Percentiles rank a stretch among this genome's conserved stretches.
Conservation (phyloP, 768 basidiomycete genomes). For the Leucocoprinus birnbaumii region DNA sequence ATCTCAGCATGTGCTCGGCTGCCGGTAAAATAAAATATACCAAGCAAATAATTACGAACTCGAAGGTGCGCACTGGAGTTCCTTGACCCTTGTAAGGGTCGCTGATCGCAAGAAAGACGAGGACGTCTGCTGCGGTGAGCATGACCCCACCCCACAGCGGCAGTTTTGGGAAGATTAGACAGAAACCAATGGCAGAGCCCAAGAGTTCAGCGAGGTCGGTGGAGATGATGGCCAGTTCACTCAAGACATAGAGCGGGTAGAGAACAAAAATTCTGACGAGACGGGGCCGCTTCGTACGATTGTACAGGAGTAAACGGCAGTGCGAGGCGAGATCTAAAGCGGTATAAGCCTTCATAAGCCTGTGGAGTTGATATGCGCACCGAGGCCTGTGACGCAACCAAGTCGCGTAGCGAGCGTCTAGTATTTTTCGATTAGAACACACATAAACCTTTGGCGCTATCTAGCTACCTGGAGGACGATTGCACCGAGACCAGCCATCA, state of each 20-base stretch:
- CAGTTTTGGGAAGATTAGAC: constrained; percentile 55
- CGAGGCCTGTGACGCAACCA: constrained; percentile 66
- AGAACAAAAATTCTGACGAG: constrained; percentile 44
- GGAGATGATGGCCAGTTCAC: constrained; percentile 62
- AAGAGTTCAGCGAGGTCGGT: constrained; percentile 72
- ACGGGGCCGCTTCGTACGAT: constrained; percentile 45
- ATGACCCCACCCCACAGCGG: constrained; percentile 57
- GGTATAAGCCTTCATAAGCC: not conserved
- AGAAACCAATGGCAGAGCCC: constrained; percentile 68
- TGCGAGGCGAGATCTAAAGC: constrained; percentile 55
- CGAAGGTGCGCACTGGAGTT: constrained; percentile 57
- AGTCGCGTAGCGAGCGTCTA: constrained; percentile 67
- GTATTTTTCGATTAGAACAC: constrained; percentile 13
- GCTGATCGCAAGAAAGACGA: constrained; percentile 58
- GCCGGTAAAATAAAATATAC: constrained; percentile 35
- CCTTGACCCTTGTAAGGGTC: constrained; percentile 52
- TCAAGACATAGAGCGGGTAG: constrained; percentile 53
- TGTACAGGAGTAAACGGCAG: constrained; percentile 51
- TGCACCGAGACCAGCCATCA: constrained; percentile 61
- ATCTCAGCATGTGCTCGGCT: constrained; percentile 16
- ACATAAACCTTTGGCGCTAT: not conserved
- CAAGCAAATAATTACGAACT: constrained; percentile 48
- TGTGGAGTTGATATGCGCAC: constrained; percentile 25
- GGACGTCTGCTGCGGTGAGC: constrained; percentile 55
- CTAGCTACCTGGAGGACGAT: constrained; percentile 58